A percentile compares a stretch with the other conserved stretches of the same genome.
phyloP scores from a whole-genome alignment of 2,329 filamentous ascomycete species.

The Botrytis hyacinthi region DNA sequence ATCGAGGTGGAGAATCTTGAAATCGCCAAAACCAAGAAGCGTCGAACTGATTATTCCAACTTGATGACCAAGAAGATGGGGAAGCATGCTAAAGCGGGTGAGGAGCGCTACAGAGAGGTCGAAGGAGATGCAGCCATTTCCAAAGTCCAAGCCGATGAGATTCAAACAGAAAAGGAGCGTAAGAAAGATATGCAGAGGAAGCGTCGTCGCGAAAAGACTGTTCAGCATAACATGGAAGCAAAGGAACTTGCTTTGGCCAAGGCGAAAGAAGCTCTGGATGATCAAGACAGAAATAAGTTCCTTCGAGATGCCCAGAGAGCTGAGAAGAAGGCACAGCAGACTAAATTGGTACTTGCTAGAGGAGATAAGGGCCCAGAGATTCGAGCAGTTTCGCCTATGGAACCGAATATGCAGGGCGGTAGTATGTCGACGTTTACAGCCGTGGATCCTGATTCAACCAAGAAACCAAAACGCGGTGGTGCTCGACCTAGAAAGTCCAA shows the following conservation, averaged over 20 bases:
- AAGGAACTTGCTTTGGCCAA: constrained; percentile 80
- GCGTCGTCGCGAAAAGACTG: constrained; percentile 89
- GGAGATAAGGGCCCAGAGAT: constrained; percentile 76
- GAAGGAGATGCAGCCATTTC: constrained; percentile 79
- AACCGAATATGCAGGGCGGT: constrained; percentile 80
- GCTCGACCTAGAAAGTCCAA: constrained; percentile 87
- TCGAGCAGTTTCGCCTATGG: constrained; percentile 64
- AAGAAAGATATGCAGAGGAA: constrained; percentile 99
- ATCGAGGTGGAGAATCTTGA: constrained; percentile 65
- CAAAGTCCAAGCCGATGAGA: constrained; percentile 84
- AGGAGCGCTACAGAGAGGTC: constrained; percentile 70
- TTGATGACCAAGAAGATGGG: constrained; percentile 61
- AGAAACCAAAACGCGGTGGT: constrained; percentile 49
- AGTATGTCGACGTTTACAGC: constrained; percentile 78
- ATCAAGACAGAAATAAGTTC: constrained; percentile 76
- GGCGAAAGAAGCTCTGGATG: constrained; percentile 75
- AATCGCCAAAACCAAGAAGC: constrained; percentile 59
- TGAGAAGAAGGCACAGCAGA: constrained; percentile 89
- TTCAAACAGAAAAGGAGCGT: constrained; percentile 93
- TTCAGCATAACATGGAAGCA: constrained; percentile 87
- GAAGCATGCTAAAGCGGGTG: constrained; percentile 67
- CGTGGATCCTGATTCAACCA: constrained; percentile 49
- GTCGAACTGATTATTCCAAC: constrained; percentile 58
- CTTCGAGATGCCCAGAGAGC: constrained; percentile 84
- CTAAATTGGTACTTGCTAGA: constrained; percentile 81